Evolutionary conservation across 2,329 filamentous ascomycete species (phyloP).

Genomic region (Cladobotryum protrusum): DNA sequence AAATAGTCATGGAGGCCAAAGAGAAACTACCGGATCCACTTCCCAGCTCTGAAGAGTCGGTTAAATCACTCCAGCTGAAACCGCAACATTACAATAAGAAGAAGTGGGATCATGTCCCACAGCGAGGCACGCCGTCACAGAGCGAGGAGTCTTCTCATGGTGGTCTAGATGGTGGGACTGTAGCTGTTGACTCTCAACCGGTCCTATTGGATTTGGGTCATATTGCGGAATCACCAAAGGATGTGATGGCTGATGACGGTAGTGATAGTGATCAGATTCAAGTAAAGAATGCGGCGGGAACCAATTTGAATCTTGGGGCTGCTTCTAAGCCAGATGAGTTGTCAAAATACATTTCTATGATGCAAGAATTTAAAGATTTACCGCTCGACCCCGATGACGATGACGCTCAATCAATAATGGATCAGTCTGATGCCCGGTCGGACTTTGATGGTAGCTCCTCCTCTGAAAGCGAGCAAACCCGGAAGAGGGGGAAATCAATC

Average conservation of each 20-base stretch:
- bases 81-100: constrained; percentile 30
- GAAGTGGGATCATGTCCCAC: constrained; percentile 33
- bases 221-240: constrained; percentile 3
- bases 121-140: constrained; percentile 31
- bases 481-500: constrained; percentile 13
- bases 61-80: constrained; percentile 45
- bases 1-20: constrained; percentile 13
- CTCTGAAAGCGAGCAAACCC: constrained; percentile 18
- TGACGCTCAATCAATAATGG: constrained; percentile 22
- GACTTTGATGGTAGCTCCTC: constrained; percentile 8
- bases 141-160: constrained; percentile 27
- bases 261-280: neutral
- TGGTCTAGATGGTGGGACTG: constrained; percentile 12
- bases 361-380: constrained; percentile 54
- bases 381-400: constrained; percentile 47
- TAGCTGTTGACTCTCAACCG: constrained; percentile 19
- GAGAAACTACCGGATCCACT: neutral
- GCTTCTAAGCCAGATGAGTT: constrained; percentile 45
- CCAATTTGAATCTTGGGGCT: constrained; percentile 8
- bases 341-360: constrained; percentile 56
- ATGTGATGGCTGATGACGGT: neutral
- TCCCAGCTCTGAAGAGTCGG: constrained; percentile 17
- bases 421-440: constrained; percentile 6
- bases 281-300: neutral
- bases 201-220: constrained; percentile 19